Evolutionary conservation across 2,329 filamentous ascomycete genomes (phyloP), one percentile per base, ranked within the genome.

Genomic region (Atkinsonella texensis): DNA sequence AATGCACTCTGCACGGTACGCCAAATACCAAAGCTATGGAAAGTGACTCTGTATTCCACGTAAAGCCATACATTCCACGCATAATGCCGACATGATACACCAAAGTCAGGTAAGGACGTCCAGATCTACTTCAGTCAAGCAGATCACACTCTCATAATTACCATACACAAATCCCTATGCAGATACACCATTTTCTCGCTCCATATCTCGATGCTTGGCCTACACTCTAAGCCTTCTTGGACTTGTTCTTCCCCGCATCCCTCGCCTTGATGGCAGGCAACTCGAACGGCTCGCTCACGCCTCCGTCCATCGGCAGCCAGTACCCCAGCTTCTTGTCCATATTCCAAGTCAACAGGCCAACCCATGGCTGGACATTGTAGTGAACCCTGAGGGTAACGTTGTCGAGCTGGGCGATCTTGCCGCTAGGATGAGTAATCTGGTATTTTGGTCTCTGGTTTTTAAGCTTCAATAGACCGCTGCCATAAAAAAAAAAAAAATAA

Each of bases 331-430:
- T 73, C 42, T 64, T 59, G 56, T 74, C 67, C 56, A 81, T 74
- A 62, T 85, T 84, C 93, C 93, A 98, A 42, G 85, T 85, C 66
- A 97, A 69, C 49, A 85, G 70, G 13, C 93, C 93, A 11, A 98
- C 89, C 88, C 91, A 97, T 33, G 93, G 93, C 74, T 98, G 93
- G 54, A 97, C 86, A 70, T 97, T 97, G 81, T 95, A 98, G 64
- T 93, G 85, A 50, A 97, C 73, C 61, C 84, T 82, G 56, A 98
- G 73, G 32, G 80, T 83, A 52, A 91, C 88, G 65, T 93, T 83
- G 48, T 77, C 73, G 47, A 81, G 75, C 62, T 85, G 77, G 45
- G 87, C 86, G 58, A 97, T 76, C 67, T 83, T 83, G 55, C 90
- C 87, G 11, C 78, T 79, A 11, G 91, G 87, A 67, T 96, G 89